Percentiles rank a stretch among this genome's conserved stretches.
Conservation (phyloP, 257 asterid genomes). For the Petunia secreta region DNA sequence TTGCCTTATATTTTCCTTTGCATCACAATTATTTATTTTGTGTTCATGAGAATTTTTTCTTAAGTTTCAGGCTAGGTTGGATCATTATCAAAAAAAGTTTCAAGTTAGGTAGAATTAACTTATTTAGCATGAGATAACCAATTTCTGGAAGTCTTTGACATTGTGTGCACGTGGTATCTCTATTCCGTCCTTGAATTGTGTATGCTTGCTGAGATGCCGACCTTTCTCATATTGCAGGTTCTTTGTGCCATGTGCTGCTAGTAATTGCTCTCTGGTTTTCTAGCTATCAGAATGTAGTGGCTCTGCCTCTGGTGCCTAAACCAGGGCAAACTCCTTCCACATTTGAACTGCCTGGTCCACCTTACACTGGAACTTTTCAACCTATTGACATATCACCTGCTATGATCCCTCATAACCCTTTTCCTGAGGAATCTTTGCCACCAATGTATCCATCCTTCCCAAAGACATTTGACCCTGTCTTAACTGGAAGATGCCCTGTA, state of each 20-base stretch:
- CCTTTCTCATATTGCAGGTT: constrained; percentile 56
- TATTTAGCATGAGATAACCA: constrained; percentile 7
- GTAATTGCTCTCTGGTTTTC: constrained; percentile 69
- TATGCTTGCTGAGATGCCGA: constrained; percentile 15
- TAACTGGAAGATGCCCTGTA: constrained; percentile 95
- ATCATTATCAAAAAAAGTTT: not conserved
- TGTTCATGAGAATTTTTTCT: constrained; percentile 7
- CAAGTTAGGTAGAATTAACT: not conserved
- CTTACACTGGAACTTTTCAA: constrained; percentile 67
- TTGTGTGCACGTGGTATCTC: not conserved
- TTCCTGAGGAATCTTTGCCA: constrained; percentile 68
- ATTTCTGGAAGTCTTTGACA: not conserved
- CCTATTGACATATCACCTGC: constrained; percentile 94
- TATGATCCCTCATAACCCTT: constrained; percentile 73
- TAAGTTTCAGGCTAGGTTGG: not conserved
- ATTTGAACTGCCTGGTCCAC: constrained; percentile 66
- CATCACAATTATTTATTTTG: constrained; percentile 4
- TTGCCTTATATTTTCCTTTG: not conserved
- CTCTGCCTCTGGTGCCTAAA: constrained; percentile 46
- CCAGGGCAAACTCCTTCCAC: constrained; percentile 46
- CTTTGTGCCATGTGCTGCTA: constrained; percentile 57
- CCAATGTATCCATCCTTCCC: constrained; percentile 96
- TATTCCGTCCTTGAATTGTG: constrained; percentile 15
- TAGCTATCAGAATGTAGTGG: constrained; percentile 55
- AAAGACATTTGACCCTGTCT: constrained; percentile 78